These are phyloP conservation scores for Phlyctochytrium bullatum DNA, from an alignment of 192 early-diverging fungal species.

Conservation along the genomic window DNA sequence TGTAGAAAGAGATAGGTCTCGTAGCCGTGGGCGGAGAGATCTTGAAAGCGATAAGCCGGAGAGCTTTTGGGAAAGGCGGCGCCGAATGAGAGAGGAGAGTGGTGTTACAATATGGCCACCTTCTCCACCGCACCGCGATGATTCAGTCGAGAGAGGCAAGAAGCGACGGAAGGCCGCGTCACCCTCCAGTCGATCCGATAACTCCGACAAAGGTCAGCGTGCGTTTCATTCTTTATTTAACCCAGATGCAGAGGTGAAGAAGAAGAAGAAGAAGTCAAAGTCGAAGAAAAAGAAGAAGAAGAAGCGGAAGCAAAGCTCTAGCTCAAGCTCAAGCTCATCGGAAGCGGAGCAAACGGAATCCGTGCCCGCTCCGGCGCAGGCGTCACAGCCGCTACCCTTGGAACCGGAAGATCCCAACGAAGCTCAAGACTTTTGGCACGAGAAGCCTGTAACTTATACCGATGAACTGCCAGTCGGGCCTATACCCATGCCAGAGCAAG, in stretches of 20 bases:
- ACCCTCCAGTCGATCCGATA: background rate
- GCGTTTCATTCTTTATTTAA: background rate
- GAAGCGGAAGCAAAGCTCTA: conserved; percentile 11
- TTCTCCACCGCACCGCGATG: conserved; percentile 27
- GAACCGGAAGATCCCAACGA: background rate
- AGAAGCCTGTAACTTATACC: conserved; percentile 22
- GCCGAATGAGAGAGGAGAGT: conserved; percentile 29
- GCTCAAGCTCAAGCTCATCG: background rate
- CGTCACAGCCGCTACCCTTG: background rate
- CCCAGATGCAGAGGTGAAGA: background rate
- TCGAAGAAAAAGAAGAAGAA: conserved; percentile 25
- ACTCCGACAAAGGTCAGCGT: background rate
- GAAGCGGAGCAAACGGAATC: conserved; percentile 7
- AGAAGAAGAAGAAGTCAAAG: conserved; percentile 14
- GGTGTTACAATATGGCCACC: conserved; percentile 40
- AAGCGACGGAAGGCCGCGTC: conserved; percentile 9
- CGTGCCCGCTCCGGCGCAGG: background rate
- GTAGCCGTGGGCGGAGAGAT: background rate
- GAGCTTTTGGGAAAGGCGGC: conserved; percentile 32
- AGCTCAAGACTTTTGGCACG: conserved; percentile 32
- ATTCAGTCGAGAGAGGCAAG: conserved; percentile 14
- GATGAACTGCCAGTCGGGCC: conserved; percentile 74
- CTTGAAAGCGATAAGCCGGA: conserved; percentile 4
- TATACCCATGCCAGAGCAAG: conserved; percentile 53
- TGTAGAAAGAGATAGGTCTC: no score